phyloP scores from a whole-genome alignment of 176 grass and related monocot species.

The Calamus simplicifolius region DNA sequence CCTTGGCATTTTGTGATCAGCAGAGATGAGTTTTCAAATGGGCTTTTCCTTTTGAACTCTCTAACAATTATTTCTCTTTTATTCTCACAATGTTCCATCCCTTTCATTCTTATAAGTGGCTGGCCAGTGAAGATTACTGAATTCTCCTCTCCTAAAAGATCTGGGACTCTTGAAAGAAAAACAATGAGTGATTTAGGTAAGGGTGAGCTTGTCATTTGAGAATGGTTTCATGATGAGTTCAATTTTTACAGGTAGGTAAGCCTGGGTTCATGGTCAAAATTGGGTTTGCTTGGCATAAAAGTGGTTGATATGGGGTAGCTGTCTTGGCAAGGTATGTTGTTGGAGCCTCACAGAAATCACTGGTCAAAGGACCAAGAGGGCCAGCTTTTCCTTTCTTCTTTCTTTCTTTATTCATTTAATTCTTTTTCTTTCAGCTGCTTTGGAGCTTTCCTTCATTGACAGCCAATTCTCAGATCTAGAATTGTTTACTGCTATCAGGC shows the following conservation, averaged over 20 bases:
- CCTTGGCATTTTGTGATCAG: constrained; percentile 43
- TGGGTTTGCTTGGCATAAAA: constrained; percentile 45
- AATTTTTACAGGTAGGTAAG: constrained; percentile 54
- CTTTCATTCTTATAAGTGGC: constrained; percentile 23
- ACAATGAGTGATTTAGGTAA: not conserved
- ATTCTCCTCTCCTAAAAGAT: not conserved
- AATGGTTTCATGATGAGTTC: constrained; percentile 10
- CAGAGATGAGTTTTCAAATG: constrained; percentile 16
- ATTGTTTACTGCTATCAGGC: too few relatives aligned
- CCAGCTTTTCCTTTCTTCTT: constrained; percentile 12
- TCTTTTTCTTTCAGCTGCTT: too few relatives aligned
- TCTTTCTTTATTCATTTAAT: constrained; percentile 2
- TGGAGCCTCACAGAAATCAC: constrained; percentile 16
- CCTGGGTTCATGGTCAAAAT: constrained; percentile 47
- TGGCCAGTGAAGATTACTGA: constrained; percentile 23
- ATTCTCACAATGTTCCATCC: constrained; percentile 12
- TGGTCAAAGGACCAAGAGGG: constrained; percentile 23
- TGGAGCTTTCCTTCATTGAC: constrained; percentile 1
- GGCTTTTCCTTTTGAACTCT: constrained; percentile 22
- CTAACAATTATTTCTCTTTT: too few relatives aligned
- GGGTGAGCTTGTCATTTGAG: constrained; percentile 1
- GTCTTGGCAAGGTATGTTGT: constrained; percentile 24
- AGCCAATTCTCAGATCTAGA: constrained; percentile 1
- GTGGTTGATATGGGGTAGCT: constrained; percentile 66
- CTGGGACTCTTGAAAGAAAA: not conserved